Evolutionary conservation across 805 yeast species (phyloP).

Genomic region (Kodamaea fukazawae): DNA sequence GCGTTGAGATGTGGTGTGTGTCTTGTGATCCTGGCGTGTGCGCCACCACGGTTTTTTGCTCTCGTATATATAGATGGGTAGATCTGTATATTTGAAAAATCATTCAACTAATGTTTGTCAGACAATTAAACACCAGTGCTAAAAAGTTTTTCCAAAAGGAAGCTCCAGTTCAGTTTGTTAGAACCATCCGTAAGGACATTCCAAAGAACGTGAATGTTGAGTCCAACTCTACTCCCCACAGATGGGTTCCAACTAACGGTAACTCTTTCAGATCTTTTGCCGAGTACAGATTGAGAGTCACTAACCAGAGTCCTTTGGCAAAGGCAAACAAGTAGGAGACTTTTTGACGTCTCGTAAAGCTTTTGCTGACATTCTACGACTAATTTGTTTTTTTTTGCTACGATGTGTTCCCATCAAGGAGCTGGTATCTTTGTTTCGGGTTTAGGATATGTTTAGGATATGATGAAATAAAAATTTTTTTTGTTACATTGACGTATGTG

Average conservation of each 20-base stretch:
- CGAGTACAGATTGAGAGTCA: conserved; percentile 42
- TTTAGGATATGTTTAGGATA: too few relatives aligned
- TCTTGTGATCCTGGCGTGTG: background rate
- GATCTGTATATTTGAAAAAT: conserved; percentile 7
- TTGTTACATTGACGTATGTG: too few relatives aligned
- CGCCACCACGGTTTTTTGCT: conserved; percentile 2
- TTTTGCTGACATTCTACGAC: too few relatives aligned
- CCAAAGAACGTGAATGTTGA: conserved; percentile 8
- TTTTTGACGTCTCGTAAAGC: background rate
- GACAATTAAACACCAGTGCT: conserved; percentile 23
- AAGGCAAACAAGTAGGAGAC: conserved; percentile 20
- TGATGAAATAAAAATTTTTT: too few relatives aligned
- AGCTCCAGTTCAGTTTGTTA: conserved; percentile 24
- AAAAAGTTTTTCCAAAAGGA: conserved; percentile 28
- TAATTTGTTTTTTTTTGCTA: too few relatives aligned
- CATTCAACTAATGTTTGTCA: conserved; percentile 10
- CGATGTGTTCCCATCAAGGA: too few relatives aligned
- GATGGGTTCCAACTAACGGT: conserved; percentile 39
- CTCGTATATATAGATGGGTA: conserved; percentile 3
- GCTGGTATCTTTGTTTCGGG: too few relatives aligned
- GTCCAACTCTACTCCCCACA: conserved; percentile 20
- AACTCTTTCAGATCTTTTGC: conserved; percentile 43
- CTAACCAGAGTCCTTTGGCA: conserved; percentile 41
- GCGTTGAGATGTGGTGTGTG: too few relatives aligned
- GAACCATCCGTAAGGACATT: conserved; percentile 17